Evolutionary conservation across 768 basidiomycete species (phyloP), one percentile per base, ranked within the genome.

Genomic region (Lactarius psammicola): DNA sequence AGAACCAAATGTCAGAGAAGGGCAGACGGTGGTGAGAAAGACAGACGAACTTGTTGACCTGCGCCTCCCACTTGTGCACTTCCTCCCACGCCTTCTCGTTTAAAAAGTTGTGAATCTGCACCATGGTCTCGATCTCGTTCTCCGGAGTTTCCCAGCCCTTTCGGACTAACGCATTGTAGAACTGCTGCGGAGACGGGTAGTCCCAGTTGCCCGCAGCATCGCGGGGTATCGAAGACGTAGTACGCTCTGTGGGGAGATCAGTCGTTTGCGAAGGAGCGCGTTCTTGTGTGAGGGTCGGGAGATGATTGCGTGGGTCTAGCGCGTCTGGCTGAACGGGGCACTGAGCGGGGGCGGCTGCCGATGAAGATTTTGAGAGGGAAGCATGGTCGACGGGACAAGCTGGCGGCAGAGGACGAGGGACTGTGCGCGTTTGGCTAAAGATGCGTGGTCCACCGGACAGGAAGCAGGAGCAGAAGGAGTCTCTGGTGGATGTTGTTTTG

Each of bases 101-200:
- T 76, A 99, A 75, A 71, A 95, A 98, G 75, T 99, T 99, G 75
- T 99, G 97, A 40, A 98, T 98, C 67, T 94, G 88, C 53, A 99
- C 97, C 92, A 99, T 97, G 30, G 88, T 93, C 75, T 95, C 95
- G 54, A 98, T 85, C 76, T 94, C 90, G 71, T 98, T 94, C 76
- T 95, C 95, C 0, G 95, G 94, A 2, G 97, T 96, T 76, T 96
- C 95, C 91, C 92, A 94, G 2, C 97, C 97, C 74, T 99, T 99
- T 68, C 94, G 80, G 11, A 93, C 93, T 17, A 99, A 82, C 0
- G 96, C 96, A 76, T 98, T 98, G 76, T 98, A 95, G 74, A 98
- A 98, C 75, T 98, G 95, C 76, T 98, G 96, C 11, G 95, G 94
- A 2, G 90, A 94, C 3, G 96, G 96, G 76, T 98, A 98, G 74